A percentile compares a stretch with the other conserved stretches of the same genome.
Conservation (phyloP, 306 rosid species). For the Pyrus bretschneideri region DNA sequence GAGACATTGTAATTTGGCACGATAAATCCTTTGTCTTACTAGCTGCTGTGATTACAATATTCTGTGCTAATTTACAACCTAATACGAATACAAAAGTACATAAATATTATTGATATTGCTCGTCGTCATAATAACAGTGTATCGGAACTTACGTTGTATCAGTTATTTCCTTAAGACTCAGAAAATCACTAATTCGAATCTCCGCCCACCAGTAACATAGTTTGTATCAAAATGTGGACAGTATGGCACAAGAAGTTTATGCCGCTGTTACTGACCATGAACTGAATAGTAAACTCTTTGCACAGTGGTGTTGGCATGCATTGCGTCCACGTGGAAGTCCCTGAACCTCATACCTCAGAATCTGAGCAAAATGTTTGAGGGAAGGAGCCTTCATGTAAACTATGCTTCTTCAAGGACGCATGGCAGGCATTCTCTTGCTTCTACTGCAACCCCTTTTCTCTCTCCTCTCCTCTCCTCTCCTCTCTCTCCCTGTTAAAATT, state of each 20-base stretch:
- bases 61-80: no score
- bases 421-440: slow-evolving; percentile 8
- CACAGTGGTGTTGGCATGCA: slow-evolving; percentile 22
- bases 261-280: background rate
- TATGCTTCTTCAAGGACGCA: slow-evolving; percentile 10
- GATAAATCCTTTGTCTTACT: background rate
- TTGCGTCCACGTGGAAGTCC: slow-evolving; percentile 52
- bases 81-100: no score
- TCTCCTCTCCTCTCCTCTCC: background rate
- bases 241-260: background rate
- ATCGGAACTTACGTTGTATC: no score
- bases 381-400: slow-evolving; percentile 20
- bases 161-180: no score
- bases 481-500: background rate
- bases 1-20: no score
- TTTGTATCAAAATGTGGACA: background rate
- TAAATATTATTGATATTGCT: no score
- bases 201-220: no score
- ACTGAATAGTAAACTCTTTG: background rate
- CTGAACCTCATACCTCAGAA: slow-evolving; percentile 39
- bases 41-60: no score
- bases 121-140: no score
- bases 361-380: slow-evolving; percentile 14
- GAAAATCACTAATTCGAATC: no score
- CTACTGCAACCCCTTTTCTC: slow-evolving; percentile 9